Evolutionary conservation across 129 eudicot species (phyloP), one percentile per base, ranked within the genome.

Genomic region (Escallonia rubra): DNA sequence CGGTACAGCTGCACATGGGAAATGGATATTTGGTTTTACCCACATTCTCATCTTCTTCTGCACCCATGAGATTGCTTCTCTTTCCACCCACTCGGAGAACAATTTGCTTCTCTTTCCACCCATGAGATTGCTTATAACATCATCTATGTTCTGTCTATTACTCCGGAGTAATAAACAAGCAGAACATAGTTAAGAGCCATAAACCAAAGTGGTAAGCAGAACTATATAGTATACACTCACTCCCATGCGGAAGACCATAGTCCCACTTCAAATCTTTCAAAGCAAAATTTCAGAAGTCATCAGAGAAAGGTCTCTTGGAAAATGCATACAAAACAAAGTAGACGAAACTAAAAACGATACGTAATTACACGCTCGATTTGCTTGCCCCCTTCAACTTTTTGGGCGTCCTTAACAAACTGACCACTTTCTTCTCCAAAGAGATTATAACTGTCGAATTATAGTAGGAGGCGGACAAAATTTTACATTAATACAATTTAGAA

Each of bases 51-150:
- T n/a, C n/a, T n/a, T n/a, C n/a, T n/a, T n/a, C n/a, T n/a, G n/a
- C n/a, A n/a, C n/a, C n/a, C n/a, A n/a, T n/a, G n/a, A n/a, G n/a
- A n/a, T n/a, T n/a, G n/a, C n/a, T n/a, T n/a, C n/a, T n/a, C n/a
- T n/a, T n/a, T n/a, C n/a, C 34, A 90, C 92, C 95, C 89, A 87
- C 3, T 83, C 76, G 59, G 87, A 90, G 40, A 78, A 43, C 10
- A 90, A 51, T 77, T 75, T 80, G 66, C 14, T 75, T 64, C 56
- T 63, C 23, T 57, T 10, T 8, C 65, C 79, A 51, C 81, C 85
- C 63, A 81, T 67, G 2, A 81, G 55, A 39, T 43, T n/a, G 62
- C 47, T 59, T 64, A 87, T 43, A 13, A 80, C 71, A 50, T 58
- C 78, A 7, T 72, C 63, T 38, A 85, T 71, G 63, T 82, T 90